Base-by-base conservation (phyloP, 2,329 filamentous ascomycete species). In the Lecanicillium sp. region DNA sequence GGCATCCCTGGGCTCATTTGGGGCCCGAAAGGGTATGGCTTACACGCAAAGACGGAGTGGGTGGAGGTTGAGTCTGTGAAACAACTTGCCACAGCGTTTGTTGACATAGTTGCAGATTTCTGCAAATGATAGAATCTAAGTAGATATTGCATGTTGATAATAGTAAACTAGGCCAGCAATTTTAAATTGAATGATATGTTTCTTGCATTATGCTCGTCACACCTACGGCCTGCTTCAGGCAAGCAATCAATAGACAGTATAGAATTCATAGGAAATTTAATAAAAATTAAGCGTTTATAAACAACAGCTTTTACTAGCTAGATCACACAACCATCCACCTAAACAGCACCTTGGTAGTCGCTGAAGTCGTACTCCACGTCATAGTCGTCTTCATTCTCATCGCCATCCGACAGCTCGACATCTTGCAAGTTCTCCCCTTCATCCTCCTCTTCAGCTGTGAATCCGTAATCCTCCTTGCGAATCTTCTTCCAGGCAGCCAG, bases 11-110 rank as follows among this genome's bases (percentile, higher is more conserved):
- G 56, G 0, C 49, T 68, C 14, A 48, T 69, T 1, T 65, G 56
- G 37, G 63, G 64, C 1, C 62, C 61, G 0, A 46, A 48, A 6
- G 65, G 64, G 3, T 54, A 58, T 14, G 67, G 66, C 1, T 46
- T 68, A 13, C 64, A 70, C 45, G 54, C 54, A 5, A 63, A 60
- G 35, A 59, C 63, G 41, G 64, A 70, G 49, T 67, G 60, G 60
- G 63, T 65, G 4, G 56, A 61, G 28, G 54, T 61, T 4, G 44
- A 62, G 15, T 64, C 58, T 40, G 31, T 64, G 7, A 39, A 44
- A 15, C 36, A 56, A 27, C 49, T 59, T 18, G 43, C 44, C 3
- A 33, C 34, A 4, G 29, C 39, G 5, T 19, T 49, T 16, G 17
- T 22, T 3, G 37, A 12, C 6, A 27, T 44, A 2, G 15, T 41